These are phyloP conservation scores for Amanita molliuscula DNA, from an alignment of 768 basidiomycete species.

Conservation along the genomic window DNA sequence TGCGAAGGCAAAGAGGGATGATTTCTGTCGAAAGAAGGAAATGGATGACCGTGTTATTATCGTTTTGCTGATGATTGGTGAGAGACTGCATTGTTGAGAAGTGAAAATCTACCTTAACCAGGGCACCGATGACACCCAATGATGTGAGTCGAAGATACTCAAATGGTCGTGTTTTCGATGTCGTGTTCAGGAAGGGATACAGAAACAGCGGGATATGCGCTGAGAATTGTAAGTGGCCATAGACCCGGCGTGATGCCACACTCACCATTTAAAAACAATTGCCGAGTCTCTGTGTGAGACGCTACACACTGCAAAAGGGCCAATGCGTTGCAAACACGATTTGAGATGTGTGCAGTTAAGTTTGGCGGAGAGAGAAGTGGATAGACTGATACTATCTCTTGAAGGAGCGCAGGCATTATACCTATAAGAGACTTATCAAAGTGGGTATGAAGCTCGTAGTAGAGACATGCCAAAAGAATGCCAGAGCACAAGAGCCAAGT, in stretches of 20 bases:
- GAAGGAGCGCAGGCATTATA: conserved; percentile 93
- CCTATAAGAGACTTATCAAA: conserved; percentile 37
- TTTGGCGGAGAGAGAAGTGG: conserved; percentile 91
- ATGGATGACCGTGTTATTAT: conserved; percentile 98
- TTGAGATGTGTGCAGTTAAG: conserved; percentile 94
- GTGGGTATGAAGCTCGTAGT: conserved; percentile 8
- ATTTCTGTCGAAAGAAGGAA: conserved; percentile 99
- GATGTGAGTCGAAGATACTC: conserved; percentile 99
- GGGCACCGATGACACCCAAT: conserved; percentile 96
- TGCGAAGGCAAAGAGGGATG: conserved; percentile 96
- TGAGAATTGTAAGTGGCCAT: conserved; percentile 46
- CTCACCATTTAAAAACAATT: conserved; percentile 88
- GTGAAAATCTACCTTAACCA: conserved; percentile 71
- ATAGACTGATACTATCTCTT: conserved; percentile 98
- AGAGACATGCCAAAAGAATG: conserved; percentile 78
- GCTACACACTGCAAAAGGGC: conserved; percentile 98
- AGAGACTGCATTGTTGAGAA: background rate
- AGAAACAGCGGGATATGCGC: conserved; percentile 98
- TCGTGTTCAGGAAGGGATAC: conserved; percentile 98
- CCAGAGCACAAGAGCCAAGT: conserved; percentile 95
- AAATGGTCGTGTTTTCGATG: conserved; percentile 97
- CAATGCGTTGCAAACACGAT: conserved; percentile 97
- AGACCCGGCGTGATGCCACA: background rate
- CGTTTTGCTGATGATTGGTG: conserved; percentile 70
- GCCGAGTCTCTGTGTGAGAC: conserved; percentile 91